Percentiles rank a stretch among this genome's conserved stretches.
Conservation (phyloP, 2,329 filamentous ascomycete species). For the Aspergillus pseudoglaucus region DNA sequence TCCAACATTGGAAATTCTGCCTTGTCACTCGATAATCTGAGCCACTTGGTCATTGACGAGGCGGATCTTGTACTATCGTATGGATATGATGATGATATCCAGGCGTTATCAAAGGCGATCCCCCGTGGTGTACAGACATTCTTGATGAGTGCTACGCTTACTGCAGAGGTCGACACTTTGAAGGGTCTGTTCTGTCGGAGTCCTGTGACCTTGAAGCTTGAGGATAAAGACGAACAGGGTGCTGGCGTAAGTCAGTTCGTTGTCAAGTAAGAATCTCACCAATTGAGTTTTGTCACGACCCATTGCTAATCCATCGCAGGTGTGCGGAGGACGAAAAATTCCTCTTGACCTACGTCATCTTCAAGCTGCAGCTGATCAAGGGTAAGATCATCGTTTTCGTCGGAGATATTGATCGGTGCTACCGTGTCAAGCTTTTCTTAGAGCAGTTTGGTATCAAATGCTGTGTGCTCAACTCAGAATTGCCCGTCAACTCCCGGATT, state of each 20-base stretch:
- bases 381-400: slow-evolving; percentile 86
- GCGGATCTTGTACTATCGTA: slow-evolving; percentile 91
- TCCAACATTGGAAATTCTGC: slow-evolving; percentile 68
- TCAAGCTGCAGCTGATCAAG: slow-evolving; percentile 88
- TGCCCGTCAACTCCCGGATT: slow-evolving; percentile 85
- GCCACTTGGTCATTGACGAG: slow-evolving; percentile 83
- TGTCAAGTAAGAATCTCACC: slow-evolving; percentile 55
- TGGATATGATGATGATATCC: slow-evolving; percentile 85
- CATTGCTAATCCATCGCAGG: slow-evolving; percentile 32
- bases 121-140: slow-evolving; percentile 84
- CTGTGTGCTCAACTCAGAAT: slow-evolving; percentile 87
- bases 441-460: slow-evolving; percentile 95
- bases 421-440: slow-evolving; percentile 87
- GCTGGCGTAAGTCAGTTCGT: slow-evolving; percentile 79
- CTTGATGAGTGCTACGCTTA: slow-evolving; percentile 89
- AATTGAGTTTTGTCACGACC: slow-evolving; percentile 1
- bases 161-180: slow-evolving; percentile 75
- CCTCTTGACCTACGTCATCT: slow-evolving; percentile 83
- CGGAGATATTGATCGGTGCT: slow-evolving; percentile 79
- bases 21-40: slow-evolving; percentile 63
- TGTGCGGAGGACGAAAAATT: slow-evolving; percentile 98
- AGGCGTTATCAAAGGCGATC: slow-evolving; percentile 68
- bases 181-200: slow-evolving; percentile 79
- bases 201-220: slow-evolving; percentile 72
- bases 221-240: slow-evolving; percentile 71